phyloP scores from a whole-genome alignment of 106 monocot genomes.

The Dioscorea zingiberensis region DNA sequence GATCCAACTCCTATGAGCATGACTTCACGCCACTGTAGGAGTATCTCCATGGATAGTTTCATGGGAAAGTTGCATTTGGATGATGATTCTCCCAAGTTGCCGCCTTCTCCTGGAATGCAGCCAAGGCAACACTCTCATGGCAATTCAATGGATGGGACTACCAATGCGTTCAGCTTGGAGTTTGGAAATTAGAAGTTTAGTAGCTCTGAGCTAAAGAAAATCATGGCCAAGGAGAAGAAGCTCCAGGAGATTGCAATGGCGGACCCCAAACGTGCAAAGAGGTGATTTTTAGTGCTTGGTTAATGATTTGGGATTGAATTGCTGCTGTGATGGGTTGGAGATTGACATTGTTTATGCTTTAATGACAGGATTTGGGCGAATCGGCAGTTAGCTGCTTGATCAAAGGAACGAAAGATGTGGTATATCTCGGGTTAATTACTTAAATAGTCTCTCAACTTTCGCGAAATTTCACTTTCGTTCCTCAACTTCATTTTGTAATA shows the following conservation, averaged over 20 bases:
- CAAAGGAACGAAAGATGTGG: conserved; percentile 79
- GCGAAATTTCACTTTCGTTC: too few relatives aligned
- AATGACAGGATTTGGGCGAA: conserved; percentile 71
- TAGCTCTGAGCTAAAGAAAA: conserved; percentile 70
- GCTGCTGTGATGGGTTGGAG: too few relatives aligned
- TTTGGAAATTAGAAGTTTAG: conserved; percentile 79
- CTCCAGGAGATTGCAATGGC: conserved; percentile 67
- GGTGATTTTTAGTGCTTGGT: conserved; percentile 23
- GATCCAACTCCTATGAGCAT: conserved; percentile 19
- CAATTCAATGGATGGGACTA: conserved; percentile 42
- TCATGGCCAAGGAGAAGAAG: conserved; percentile 80
- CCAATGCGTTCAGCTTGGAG: conserved; percentile 62
- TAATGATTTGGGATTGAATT: not conserved
- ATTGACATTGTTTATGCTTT: conserved; percentile 1
- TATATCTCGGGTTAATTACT: conserved; percentile 82
- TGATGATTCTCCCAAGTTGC: conserved; percentile 57
- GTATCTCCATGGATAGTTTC: conserved; percentile 80
- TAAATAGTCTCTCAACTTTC: too few relatives aligned
- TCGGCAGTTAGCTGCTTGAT: conserved; percentile 93
- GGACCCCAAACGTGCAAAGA: conserved; percentile 83
- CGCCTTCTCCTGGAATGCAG: conserved; percentile 28
- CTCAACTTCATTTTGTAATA: too few relatives aligned
- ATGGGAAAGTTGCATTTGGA: conserved; percentile 67
- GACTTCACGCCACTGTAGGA: conserved; percentile 44
- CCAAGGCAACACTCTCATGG: conserved; percentile 28